Base-by-base conservation (phyloP, 257 asterid species). In the Linderniella brevidens region DNA sequence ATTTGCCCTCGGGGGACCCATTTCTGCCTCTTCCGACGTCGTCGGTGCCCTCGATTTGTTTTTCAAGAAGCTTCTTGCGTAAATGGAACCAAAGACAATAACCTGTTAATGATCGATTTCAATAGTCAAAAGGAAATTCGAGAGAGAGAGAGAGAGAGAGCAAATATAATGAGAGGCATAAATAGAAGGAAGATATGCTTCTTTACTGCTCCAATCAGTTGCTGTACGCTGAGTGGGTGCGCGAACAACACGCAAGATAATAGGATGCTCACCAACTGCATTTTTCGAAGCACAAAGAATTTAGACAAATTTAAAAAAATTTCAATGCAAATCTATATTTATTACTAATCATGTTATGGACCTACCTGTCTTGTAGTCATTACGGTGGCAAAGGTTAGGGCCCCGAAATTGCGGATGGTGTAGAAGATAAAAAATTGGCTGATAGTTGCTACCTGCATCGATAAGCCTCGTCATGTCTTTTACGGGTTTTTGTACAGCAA, bases 361-460 rank as follows among this genome's bases (percentile, higher is more conserved):
- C 4, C 14, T 64, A 90, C 99, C 99, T 85, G 99, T 90, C 96
- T 79, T 29, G 99, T 90, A 65, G 96, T 85, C 99, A 90, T 90
- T 50, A 90, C 75, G 60, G 93, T 75, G 35, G 99, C 96, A 35
- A 90, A 90, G 17, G 78, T 70, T 55, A 90, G 78, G 55, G 99
- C 99, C 52, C 99, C 99, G 54, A 90, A 85, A 50, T 69, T 85
- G 57, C 96, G 93, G 69, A 90, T 90, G 57, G 94, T 90, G 64
- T 90, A 90, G 37, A 87, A 90, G 52, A 90, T 90, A 58, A 90
- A 90, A 73, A 90, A 85, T 50, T 90, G 99, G 63, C 99, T 81
- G 56, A 72, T 68, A 37, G 99, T 86, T 41, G 99, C 96, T 11
- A 90, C 99, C 99, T 90, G 86, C 45, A 25, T 25, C 32, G 32